Evolutionary conservation across 768 basidiomycete genomes (phyloP).

Genomic region (Leccinum incarnatum): DNA sequence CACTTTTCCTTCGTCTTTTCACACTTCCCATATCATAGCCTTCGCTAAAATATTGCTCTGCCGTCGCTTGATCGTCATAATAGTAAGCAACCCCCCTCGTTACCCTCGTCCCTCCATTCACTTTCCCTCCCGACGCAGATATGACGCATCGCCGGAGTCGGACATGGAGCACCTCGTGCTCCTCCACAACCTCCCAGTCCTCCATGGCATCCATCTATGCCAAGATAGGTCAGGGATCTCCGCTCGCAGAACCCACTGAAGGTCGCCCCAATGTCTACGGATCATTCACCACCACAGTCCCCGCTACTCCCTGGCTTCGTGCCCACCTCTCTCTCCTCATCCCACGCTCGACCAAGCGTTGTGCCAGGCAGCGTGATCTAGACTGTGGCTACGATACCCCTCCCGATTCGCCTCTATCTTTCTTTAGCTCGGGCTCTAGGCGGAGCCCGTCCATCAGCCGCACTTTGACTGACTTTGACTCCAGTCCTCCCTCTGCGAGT

Average conservation of each 20-base stretch:
- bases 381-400: constrained; percentile 24
- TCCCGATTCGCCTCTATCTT: constrained; percentile 29
- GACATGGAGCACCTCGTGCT: constrained; percentile 21
- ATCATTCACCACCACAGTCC: constrained; percentile 39
- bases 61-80: not conserved
- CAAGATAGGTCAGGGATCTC: constrained; percentile 21
- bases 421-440: constrained; percentile 14
- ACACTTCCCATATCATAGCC: not conserved
- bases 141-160: constrained; percentile 10
- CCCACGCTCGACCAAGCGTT: constrained; percentile 9
- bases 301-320: constrained; percentile 33
- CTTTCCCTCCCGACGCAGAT: not conserved
- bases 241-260: constrained; percentile 22
- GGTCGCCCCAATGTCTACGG: constrained; percentile 32
- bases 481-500: constrained; percentile 10
- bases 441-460: constrained; percentile 43
- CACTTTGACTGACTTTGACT: constrained; percentile 30
- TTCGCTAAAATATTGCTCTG: not conserved
- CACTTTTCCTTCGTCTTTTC: not conserved
- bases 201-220: constrained; percentile 25
- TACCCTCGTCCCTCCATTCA: not conserved
- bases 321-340: constrained; percentile 18
- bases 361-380: constrained; percentile 1
- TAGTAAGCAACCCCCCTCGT: not conserved
- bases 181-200: constrained; percentile 23